Conservation (phyloP, 768 basidiomycete species). For the Fomitopsis serialis region DNA sequence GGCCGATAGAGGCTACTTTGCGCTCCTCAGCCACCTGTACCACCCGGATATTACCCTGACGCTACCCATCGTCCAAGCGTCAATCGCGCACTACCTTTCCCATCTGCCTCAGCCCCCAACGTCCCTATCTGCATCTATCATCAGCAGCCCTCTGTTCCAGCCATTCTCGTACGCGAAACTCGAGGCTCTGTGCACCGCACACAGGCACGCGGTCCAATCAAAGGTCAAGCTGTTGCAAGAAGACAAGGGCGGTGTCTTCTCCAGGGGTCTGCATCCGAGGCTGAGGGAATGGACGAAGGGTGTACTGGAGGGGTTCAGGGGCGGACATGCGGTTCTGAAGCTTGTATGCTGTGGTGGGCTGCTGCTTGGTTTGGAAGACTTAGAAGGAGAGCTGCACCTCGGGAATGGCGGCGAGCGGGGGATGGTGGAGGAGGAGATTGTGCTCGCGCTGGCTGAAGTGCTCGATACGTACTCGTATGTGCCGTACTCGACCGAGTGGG, state of each 20-base stretch:
- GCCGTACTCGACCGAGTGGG: conserved; percentile 43
- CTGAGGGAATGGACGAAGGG: conserved; percentile 13
- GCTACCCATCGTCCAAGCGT: conserved; percentile 44
- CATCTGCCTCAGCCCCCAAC: conserved; percentile 46
- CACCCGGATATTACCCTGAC: conserved; percentile 38
- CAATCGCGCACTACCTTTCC: conserved; percentile 56
- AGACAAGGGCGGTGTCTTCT: conserved; percentile 20
- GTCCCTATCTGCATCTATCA: conserved; percentile 48
- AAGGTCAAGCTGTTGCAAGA: conserved; percentile 40
- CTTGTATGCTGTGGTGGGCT: conserved; percentile 62
- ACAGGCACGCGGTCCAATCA: conserved; percentile 55
- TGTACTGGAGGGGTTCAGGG: conserved; percentile 30
- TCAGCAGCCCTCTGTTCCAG: conserved; percentile 52
- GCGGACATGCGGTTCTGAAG: conserved; percentile 57
- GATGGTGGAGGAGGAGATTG: conserved; percentile 55
- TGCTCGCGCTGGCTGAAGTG: conserved; percentile 69
- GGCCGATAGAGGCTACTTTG: conserved; percentile 31
- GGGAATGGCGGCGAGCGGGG: conserved; percentile 28
- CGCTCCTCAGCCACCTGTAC: conserved; percentile 49
- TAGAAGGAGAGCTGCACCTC: conserved; percentile 27
- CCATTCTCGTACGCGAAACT: conserved; percentile 43
- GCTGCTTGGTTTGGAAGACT: conserved; percentile 58
- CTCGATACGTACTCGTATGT: conserved; percentile 49
- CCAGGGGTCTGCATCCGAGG: not conserved
- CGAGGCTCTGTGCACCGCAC: conserved; percentile 45